Evolutionary conservation across 768 basidiomycete species (phyloP), one percentile per base, ranked within the genome.

Genomic region (Trametes cingulata): DNA sequence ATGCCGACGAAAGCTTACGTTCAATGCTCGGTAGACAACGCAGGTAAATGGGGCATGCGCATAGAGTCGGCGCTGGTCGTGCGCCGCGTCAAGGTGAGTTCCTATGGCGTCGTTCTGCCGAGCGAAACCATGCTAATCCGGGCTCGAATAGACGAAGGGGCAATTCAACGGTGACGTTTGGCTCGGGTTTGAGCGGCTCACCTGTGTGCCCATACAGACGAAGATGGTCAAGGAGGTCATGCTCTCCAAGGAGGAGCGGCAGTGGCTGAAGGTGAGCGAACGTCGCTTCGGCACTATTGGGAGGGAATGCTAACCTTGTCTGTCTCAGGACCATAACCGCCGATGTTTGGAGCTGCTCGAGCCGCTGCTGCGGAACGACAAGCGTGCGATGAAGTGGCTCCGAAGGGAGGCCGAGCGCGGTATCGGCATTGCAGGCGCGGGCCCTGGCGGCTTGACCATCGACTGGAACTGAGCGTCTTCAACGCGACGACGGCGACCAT

Each of bases 171-270:
- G 87, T 25, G 79, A 86, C 66, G 76, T 83, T 24, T 98, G 93
- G 93, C 82, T 93, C 36, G 90, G 88, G 8, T 98, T 96, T 72
- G 92, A 95, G 73, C 87, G 95, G 4, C 78, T 98, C 66, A 96
- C 95, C 2, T 88, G 91, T 75, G 95, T 98, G 10, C 96, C 96
- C 3, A 97, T 98, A 68, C 90, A 95, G 73, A 90, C 91, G 1
- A 81, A 84, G 65, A 90, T 98, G 85, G 87, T 98, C 52, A 90
- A 93, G 69, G 89, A 86, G 47, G 79, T 72, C 51, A 85, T 97
- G 83, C 82, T 98, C 56, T 85, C 88, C 17, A 91, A 88, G 70
- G 88, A 90, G 61, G 94, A 98, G 77, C 88, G 84, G 63, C 75
- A 82, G 55, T 98, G 96, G 96, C 69, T 98, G 49, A 90, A 88